These are phyloP conservation scores for Corylus americana DNA, from an alignment of 306 rosid genomes.

Conservation along the genomic window DNA sequence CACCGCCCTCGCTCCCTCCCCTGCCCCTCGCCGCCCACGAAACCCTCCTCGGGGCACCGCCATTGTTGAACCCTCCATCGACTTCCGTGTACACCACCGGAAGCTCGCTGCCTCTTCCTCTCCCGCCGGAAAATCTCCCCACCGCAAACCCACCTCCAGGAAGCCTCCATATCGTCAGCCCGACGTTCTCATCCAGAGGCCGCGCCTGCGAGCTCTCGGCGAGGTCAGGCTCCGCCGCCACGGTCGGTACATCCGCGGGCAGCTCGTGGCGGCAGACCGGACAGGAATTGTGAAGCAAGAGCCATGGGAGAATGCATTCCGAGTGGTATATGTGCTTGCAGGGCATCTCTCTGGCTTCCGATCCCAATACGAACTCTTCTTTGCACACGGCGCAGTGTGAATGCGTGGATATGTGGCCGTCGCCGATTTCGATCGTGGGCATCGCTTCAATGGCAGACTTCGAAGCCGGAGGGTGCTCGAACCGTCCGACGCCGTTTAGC, in stretches of 20 bases:
- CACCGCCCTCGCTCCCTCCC: constrained; percentile 54
- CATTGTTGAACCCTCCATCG: constrained; percentile 71
- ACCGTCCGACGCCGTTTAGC: constrained; percentile 55
- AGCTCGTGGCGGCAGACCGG: constrained; percentile 86
- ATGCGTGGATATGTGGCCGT: constrained; percentile 36
- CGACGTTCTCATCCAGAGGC: constrained; percentile 47
- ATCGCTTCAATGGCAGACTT: constrained; percentile 73
- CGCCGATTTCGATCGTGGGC: constrained; percentile 61
- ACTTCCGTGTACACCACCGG: constrained; percentile 81
- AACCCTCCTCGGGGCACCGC: constrained; percentile 65
- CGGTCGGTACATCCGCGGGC: constrained; percentile 39
- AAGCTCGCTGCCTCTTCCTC: constrained; percentile 63
- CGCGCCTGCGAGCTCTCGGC: background rate
- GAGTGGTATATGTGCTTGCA: constrained; percentile 80
- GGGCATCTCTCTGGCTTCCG: constrained; percentile 72
- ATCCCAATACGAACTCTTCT: constrained; percentile 58
- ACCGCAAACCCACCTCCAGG: constrained; percentile 92
- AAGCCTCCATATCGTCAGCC: constrained; percentile 86
- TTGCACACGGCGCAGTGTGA: constrained; percentile 83
- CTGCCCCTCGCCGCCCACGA: constrained; percentile 58
- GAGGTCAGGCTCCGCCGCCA: background rate
- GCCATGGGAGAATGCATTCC: constrained; percentile 88
- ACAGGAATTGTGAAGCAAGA: constrained; percentile 72
- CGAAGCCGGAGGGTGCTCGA: constrained; percentile 72
- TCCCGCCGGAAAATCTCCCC: constrained; percentile 67